Evolutionary conservation across 352 stramenopile species (phyloP), one percentile per base, ranked within the genome.

Genomic region (Phytophthora brassicae): DNA sequence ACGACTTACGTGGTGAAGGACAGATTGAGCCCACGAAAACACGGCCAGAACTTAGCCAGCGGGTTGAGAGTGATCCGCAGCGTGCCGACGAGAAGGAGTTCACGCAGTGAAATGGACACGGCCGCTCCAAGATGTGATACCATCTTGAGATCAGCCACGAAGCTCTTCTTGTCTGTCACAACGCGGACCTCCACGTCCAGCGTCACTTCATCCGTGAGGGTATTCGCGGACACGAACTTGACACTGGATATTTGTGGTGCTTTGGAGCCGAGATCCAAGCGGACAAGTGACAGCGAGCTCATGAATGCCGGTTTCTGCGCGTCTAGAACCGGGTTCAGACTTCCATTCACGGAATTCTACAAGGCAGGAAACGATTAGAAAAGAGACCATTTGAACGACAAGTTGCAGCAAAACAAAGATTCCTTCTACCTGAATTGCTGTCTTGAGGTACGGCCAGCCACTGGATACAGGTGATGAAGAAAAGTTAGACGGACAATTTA

Each of bases 1-100:
- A n/a, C n/a, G n/a, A n/a, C 67, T 28, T 70, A 90, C 84, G 72
- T 72, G 20, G 83, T 90, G 72, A 92, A 92, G 57, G 75, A 92
- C 24, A 92, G 63, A 20, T 62, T 84, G 49, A 92, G 60, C 0
- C 68, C 83, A 14, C 75, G 75, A 62, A 92, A 92, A 64, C 81
- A 90, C 5, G 84, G 84, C 84, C 84, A 92, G 65, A 80, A 77
- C 26, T 66, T 62, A 23, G 64, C 69, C 50, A 92, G 77, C 24
- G 84, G 84, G 14, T 81, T 78, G 24, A 92, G 76, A n/a, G 84
- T 90, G 48, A 92, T 66, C 31, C 81, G 79, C 56, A 92, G 62
- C 11, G 79, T 90, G 28, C 81, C 84, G 2, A 87, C 75, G 39
- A 92, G 74, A 19, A 90, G 79, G 16, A 89, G 60, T 24, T 92